Conservation (phyloP, 106 monocot genomes). For the Vanilla planifolia region DNA sequence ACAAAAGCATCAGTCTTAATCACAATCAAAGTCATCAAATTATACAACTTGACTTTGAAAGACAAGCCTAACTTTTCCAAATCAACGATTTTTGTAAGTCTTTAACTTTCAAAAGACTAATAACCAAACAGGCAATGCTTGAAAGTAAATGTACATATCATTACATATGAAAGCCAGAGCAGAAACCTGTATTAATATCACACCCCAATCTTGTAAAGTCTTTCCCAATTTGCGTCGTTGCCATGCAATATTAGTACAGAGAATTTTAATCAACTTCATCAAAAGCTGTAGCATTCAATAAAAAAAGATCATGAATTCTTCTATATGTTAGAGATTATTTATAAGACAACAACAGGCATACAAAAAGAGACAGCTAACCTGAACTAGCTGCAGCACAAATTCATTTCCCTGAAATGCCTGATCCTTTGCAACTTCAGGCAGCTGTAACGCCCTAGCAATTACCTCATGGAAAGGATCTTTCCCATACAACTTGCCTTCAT, state of each 20-base stretch:
- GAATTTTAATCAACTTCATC: slow-evolving; percentile 84
- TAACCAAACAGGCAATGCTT: not conserved
- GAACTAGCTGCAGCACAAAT: slow-evolving; percentile 72
- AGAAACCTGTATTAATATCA: slow-evolving; percentile 67
- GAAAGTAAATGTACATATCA: not conserved
- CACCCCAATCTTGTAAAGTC: slow-evolving; percentile 91
- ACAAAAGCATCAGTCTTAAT: no score
- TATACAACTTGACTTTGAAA: no score
- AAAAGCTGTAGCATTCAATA: slow-evolving; percentile 42
- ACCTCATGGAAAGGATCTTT: slow-evolving; percentile 60
- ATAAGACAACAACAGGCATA: slow-evolving; percentile 1
- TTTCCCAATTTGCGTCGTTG: slow-evolving; percentile 95
- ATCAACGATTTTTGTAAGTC: no score
- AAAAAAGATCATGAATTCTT: not conserved
- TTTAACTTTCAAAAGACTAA: no score
- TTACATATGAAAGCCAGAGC: not conserved
- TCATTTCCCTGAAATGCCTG: slow-evolving; percentile 75
- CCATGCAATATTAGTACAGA: slow-evolving; percentile 95
- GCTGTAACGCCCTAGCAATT: slow-evolving; percentile 53
- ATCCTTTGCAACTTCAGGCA: slow-evolving; percentile 43
- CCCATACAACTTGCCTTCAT: slow-evolving; percentile 88
- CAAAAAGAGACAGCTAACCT: slow-evolving; percentile 36
- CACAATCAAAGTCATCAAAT: no score
- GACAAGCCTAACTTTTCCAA: no score
- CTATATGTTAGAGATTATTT: not conserved